Percentiles rank a stretch among this genome's conserved stretches.
phyloP scores from a whole-genome alignment of 441 rosid species.

The Croton setiger region DNA sequence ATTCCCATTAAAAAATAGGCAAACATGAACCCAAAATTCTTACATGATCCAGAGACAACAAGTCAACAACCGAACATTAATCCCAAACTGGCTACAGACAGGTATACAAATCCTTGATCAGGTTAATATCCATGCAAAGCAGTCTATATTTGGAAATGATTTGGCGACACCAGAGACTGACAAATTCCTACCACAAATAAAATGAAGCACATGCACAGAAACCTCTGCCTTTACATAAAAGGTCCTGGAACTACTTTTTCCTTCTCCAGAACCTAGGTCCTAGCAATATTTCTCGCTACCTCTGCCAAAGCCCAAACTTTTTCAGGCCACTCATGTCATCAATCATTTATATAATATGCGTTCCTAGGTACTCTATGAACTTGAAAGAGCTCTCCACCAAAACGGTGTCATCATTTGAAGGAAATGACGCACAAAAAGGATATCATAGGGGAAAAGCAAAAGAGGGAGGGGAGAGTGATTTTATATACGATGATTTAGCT shows the following conservation, averaged over 20 bases:
- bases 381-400: background rate
- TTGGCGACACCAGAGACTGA: background rate
- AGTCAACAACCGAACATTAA: no score
- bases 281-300: background rate
- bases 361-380: background rate
- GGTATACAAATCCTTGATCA: no score
- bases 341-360: background rate
- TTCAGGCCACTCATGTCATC: background rate
- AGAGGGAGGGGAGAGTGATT: background rate
- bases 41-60: no score
- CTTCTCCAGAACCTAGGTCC: background rate
- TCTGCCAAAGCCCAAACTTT: slow-evolving; percentile 11
- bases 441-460: background rate
- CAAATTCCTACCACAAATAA: background rate
- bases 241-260: slow-evolving; percentile 5
- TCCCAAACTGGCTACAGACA: no score
- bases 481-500: background rate
- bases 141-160: no score
- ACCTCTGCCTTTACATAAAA: slow-evolving; percentile 3
- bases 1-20: background rate
- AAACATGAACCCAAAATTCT: background rate
- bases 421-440: background rate
- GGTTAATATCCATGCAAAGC: no score
- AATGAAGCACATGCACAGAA: slow-evolving; percentile 6
- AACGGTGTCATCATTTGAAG: background rate